phyloP scores from a whole-genome alignment of 2,329 filamentous ascomycete genomes.

The Penicillium sp. region DNA sequence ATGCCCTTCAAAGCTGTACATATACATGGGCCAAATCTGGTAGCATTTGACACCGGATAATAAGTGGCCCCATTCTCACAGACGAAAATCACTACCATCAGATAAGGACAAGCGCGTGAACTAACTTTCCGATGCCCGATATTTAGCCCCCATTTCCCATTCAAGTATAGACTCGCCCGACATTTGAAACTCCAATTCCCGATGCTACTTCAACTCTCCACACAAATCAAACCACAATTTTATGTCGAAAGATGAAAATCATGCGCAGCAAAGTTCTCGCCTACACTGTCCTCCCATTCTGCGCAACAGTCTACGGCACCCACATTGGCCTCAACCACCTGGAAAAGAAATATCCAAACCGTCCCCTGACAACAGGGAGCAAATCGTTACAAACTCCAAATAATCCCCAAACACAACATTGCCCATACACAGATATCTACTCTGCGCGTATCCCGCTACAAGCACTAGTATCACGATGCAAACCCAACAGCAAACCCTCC shows the following conservation, averaged over 20 bases:
- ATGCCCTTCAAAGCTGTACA: too few relatives aligned
- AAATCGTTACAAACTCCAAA: slow-evolving; percentile 15
- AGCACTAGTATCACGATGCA: slow-evolving; percentile 11
- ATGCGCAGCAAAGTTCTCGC: neutral
- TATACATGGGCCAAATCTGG: too few relatives aligned
- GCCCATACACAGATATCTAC: slow-evolving; percentile 28
- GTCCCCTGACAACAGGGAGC: slow-evolving; percentile 18
- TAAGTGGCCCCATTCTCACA: too few relatives aligned
- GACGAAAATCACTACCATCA: too few relatives aligned
- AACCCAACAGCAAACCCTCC: neutral
- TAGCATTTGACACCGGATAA: too few relatives aligned
- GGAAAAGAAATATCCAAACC: slow-evolving; percentile 27
- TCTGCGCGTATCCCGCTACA: slow-evolving; percentile 20
- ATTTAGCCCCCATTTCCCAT: neutral
- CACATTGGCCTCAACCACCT: slow-evolving; percentile 24
- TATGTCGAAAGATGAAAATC: neutral
- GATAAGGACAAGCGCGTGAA: too few relatives aligned
- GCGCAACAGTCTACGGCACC: slow-evolving; percentile 18
- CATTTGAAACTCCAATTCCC: neutral
- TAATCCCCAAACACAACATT: slow-evolving; percentile 18
- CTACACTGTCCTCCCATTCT: slow-evolving; percentile 13
- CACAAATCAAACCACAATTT: neutral
- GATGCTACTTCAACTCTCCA: neutral
- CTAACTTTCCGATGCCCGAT: neutral
- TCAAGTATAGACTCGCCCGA: neutral